Evolutionary conservation across 257 asterid genomes (phyloP).

Genomic region (Prunella vulgaris): DNA sequence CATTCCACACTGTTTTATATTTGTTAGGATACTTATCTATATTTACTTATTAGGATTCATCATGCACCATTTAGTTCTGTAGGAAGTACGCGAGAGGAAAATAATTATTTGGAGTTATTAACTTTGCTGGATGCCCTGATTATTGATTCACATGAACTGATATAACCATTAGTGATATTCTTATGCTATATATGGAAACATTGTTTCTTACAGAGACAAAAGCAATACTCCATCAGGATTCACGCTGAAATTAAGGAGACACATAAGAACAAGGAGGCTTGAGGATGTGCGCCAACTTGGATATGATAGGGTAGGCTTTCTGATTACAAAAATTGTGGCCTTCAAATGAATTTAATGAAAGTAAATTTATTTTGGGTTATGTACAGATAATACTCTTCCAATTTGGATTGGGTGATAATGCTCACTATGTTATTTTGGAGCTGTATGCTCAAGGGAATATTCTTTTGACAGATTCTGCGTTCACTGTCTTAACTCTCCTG

Average conservation of each 20-base stretch:
- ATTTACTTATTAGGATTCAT: not conserved
- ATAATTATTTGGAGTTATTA: not conserved
- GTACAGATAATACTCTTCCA: conserved; percentile 84
- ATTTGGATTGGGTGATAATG: conserved; percentile 84
- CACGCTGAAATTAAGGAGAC: conserved; percentile 88
- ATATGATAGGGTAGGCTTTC: conserved; percentile 75
- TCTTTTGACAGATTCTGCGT: conserved; percentile 82
- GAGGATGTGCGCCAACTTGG: conserved; percentile 99
- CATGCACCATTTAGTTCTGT: conserved; percentile 10
- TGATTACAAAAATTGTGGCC: conserved; percentile 8
- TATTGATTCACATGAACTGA: not conserved
- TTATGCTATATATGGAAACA: conserved; percentile 11
- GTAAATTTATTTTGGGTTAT: conserved; percentile 17
- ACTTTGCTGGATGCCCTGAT: not conserved
- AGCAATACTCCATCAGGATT: conserved; percentile 98
- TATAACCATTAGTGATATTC: not conserved
- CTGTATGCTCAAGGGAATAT: conserved; percentile 98
- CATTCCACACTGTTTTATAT: not conserved
- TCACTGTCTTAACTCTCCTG: conserved; percentile 85
- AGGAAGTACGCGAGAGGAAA: conserved; percentile 2
- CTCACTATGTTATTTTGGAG: conserved; percentile 89
- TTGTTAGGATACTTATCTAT: conserved; percentile 2
- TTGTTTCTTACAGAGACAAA: conserved; percentile 63
- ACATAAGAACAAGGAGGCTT: conserved; percentile 91
- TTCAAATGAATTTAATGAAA: conserved; percentile 15